Evolutionary conservation across 768 basidiomycete genomes (phyloP).

Genomic region (Kwoniella sp.): DNA sequence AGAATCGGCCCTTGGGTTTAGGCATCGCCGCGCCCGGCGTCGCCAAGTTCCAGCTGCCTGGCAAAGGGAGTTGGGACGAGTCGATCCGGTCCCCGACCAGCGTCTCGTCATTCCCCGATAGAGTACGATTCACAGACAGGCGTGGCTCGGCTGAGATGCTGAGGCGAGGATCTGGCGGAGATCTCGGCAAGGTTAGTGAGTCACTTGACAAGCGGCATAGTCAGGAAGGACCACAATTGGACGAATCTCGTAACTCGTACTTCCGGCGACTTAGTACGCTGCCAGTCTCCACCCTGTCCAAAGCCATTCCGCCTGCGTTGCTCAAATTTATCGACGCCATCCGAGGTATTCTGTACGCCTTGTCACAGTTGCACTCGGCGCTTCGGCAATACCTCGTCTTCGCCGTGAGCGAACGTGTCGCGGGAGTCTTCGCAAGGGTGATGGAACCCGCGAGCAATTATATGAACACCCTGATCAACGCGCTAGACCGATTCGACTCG

Average conservation of each 20-base stretch:
- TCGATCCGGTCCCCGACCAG: slow-evolving; percentile 13
- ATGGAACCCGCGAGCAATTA: slow-evolving; percentile 77
- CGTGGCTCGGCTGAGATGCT: slow-evolving; percentile 37
- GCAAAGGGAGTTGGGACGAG: slow-evolving; percentile 6
- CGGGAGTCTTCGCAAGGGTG: slow-evolving; percentile 73
- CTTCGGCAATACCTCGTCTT: slow-evolving; percentile 81
- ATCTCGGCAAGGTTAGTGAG: slow-evolving; percentile 5
- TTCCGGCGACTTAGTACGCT: slow-evolving; percentile 85
- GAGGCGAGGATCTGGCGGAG: slow-evolving; percentile 15
- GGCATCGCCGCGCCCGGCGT: slow-evolving; percentile 26
- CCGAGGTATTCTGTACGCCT: slow-evolving; percentile 83
- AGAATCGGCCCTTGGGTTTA: slow-evolving; percentile 24
- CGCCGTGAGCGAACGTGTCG: slow-evolving; percentile 74
- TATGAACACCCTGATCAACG: slow-evolving; percentile 76
- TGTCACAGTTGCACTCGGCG: slow-evolving; percentile 84
- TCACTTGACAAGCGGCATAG: slow-evolving; percentile 10
- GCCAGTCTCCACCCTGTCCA: slow-evolving; percentile 60
- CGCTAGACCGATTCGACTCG: slow-evolving; percentile 85
- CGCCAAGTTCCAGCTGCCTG: slow-evolving; percentile 14
- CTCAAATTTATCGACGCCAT: slow-evolving; percentile 75
- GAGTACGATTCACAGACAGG: slow-evolving; percentile 5
- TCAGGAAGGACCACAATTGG: slow-evolving; percentile 53
- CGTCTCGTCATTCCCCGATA: slow-evolving; percentile 1
- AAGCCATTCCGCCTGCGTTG: slow-evolving; percentile 66
- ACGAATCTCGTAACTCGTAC: slow-evolving; percentile 82